Evolutionary conservation across 495 filamentous ascomycete genomes (phyloP), one percentile per base, ranked within the genome.

Genomic region (Podospora didyma): DNA sequence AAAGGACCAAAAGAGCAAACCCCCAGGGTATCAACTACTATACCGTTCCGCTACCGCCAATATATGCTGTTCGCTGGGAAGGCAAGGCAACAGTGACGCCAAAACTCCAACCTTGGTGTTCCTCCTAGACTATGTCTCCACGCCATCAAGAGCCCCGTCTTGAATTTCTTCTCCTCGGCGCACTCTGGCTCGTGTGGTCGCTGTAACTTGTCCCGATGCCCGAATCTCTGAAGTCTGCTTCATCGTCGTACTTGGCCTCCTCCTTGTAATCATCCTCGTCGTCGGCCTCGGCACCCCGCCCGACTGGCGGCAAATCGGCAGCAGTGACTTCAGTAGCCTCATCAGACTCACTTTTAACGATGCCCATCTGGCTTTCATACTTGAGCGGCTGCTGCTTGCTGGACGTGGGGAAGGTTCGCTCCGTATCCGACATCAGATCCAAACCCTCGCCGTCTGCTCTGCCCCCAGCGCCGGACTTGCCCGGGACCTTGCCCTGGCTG

Each of bases 401-500:
- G 51, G 77, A 72, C 4, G 78, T 82, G n/a, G 84, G 82, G 53
- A 86, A 86, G 4, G 75, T 78, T 26, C 79, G 67, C 17, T 75
- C 74, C 1, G 73, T 71, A 47, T 65, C 71, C 17, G 62, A 65
- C 51, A 50, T 28, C 12, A 4, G 12, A 14, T 42, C 39, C 5
- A 10, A 11, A 12, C 46, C 54, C 1, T 53, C 34, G 2, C 24
- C 51, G 12, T 52, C 37, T 2, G 34, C 46, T 3, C 22, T 26
- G 11, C 23, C 41, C 22, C 56, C 20, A 21, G 26, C 42, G 7
- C 42, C 35, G 16, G 45, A 11, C 19, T 37, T 34, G 16, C 7
- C 51, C 12, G 2, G 2, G 2, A 9, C n/a, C 17, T 37, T 24
- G 3, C 51, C 51, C n/a, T n/a, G n/a, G 34, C 22, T 17, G 20